These are phyloP conservation scores for Gigaspora rosea DNA, from an alignment of 192 early-diverging fungal genomes.

Conservation along the genomic window DNA sequence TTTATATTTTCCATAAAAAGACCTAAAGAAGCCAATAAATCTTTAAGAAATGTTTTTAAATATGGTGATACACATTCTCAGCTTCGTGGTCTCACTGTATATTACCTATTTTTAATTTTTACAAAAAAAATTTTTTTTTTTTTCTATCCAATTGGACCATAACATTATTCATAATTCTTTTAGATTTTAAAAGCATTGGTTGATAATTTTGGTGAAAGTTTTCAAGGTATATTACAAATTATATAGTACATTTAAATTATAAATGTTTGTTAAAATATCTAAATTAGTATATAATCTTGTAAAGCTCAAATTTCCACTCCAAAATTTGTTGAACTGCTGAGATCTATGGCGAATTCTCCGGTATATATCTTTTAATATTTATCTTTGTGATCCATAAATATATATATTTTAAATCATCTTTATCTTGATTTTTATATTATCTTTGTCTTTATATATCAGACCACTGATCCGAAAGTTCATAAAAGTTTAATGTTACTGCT, in stretches of 20 bases:
- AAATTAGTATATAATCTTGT: not conserved
- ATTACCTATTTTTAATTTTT: not conserved
- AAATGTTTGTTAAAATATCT: not conserved
- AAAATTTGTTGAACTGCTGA: constrained; percentile 19
- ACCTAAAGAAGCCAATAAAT: constrained; percentile 27
- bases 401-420: not conserved
- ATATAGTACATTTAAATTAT: not conserved
- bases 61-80: constrained; percentile 23
- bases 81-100: constrained; percentile 11
- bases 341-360: constrained; percentile 4
- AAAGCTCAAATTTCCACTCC: constrained; percentile 12
- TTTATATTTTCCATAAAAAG: not conserved
- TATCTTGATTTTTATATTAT: not conserved
- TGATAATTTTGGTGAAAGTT: constrained; percentile 22
- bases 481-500: constrained; percentile 21
- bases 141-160: not conserved
- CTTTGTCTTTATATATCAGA: not conserved
- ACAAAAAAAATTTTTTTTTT: not conserved
- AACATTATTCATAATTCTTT: not conserved
- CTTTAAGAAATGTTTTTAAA: constrained; percentile 14
- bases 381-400: no score
- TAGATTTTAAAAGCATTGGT: constrained; percentile 21
- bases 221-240: not conserved
- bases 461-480: constrained; percentile 16
- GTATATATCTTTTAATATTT: constrained; percentile 7